A percentile compares a stretch with the other conserved stretches of the same genome.
Evolutionary conservation across 1,284 basidiomycete genomes (phyloP).

Genomic region (Microbotryum violaceum): DNA sequence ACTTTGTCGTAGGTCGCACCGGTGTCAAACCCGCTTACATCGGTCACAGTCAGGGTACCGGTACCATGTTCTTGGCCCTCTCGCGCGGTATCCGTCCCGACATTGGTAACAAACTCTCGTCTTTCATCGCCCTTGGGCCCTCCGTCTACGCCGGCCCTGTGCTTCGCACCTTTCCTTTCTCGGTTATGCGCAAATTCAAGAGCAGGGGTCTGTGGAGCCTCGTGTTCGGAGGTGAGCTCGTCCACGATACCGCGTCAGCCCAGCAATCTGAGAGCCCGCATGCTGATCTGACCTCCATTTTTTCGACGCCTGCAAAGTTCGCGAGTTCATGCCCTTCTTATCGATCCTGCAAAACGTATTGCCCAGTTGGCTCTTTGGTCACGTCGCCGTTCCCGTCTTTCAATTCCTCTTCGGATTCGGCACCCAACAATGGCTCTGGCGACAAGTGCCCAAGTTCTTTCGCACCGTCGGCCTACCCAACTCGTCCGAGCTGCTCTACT

Average conservation of each 20-base stretch:
- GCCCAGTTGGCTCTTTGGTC: conserved; percentile 46
- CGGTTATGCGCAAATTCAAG: conserved; percentile 43
- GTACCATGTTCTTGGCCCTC: conserved; percentile 51
- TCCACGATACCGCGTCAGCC: not conserved
- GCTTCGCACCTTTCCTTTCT: conserved; percentile 52
- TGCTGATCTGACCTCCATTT: not conserved
- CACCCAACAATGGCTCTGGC: conserved; percentile 40
- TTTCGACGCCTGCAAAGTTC: conserved; percentile 37
- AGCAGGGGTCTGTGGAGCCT: conserved; percentile 50
- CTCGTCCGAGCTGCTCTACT: conserved; percentile 31
- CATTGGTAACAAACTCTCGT: conserved; percentile 49
- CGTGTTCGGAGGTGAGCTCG: conserved; percentile 44
- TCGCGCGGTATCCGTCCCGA: conserved; percentile 52
- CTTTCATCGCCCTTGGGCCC: conserved; percentile 53
- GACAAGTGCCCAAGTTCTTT: conserved; percentile 55
- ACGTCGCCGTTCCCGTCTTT: conserved; percentile 33
- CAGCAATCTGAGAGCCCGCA: not conserved
- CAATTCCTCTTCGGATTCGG: conserved; percentile 32
- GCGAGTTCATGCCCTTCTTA: conserved; percentile 56
- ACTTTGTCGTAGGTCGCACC: conserved; percentile 50
- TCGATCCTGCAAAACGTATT: conserved; percentile 49
- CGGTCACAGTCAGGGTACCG: conserved; percentile 55
- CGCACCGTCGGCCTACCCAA: conserved; percentile 49
- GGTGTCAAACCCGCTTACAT: conserved; percentile 51
- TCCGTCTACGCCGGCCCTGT: conserved; percentile 54